Conservation (phyloP, 2,329 filamentous ascomycete genomes). For the Colletotrichum karsti region DNA sequence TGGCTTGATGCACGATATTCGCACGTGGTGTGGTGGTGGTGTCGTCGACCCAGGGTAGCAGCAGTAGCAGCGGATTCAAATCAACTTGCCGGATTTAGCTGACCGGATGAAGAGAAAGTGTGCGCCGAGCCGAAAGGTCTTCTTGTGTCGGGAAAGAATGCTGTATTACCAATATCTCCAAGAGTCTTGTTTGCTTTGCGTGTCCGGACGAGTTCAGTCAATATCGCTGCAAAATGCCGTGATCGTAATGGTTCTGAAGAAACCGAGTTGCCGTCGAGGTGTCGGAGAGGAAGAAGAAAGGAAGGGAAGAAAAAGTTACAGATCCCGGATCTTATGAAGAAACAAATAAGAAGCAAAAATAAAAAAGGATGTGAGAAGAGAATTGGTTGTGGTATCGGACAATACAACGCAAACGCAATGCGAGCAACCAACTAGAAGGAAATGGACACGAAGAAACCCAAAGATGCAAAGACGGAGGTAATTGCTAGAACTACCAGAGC, state of each 20-base stretch:
- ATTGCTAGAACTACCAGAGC: slow-evolving; percentile 55
- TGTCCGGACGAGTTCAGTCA: not conserved
- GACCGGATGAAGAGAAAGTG: not conserved
- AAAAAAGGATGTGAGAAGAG: too few species aligned
- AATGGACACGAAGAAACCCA: slow-evolving; percentile 33
- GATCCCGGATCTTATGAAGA: not conserved
- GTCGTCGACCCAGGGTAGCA: not conserved
- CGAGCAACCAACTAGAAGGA: slow-evolving; percentile 17
- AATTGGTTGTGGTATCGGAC: not conserved
- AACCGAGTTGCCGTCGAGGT: not conserved
- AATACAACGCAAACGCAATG: slow-evolving; percentile 20
- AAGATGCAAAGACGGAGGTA: slow-evolving; percentile 40
- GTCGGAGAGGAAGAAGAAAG: not conserved
- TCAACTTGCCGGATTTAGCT: not conserved
- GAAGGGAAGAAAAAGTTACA: not conserved
- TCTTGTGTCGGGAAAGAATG: slow-evolving; percentile 9
- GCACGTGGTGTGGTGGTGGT: not conserved
- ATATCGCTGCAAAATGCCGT: not conserved
- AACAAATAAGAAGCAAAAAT: not conserved
- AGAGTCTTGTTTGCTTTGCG: not conserved
- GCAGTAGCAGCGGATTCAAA: not conserved
- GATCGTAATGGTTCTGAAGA: not conserved
- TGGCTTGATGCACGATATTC: not conserved
- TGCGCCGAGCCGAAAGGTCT: slow-evolving; percentile 13
- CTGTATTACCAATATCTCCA: slow-evolving; percentile 8